phyloP scores from a whole-genome alignment of 2,329 filamentous ascomycete genomes.

The Plectosphaerella cucumerina region DNA sequence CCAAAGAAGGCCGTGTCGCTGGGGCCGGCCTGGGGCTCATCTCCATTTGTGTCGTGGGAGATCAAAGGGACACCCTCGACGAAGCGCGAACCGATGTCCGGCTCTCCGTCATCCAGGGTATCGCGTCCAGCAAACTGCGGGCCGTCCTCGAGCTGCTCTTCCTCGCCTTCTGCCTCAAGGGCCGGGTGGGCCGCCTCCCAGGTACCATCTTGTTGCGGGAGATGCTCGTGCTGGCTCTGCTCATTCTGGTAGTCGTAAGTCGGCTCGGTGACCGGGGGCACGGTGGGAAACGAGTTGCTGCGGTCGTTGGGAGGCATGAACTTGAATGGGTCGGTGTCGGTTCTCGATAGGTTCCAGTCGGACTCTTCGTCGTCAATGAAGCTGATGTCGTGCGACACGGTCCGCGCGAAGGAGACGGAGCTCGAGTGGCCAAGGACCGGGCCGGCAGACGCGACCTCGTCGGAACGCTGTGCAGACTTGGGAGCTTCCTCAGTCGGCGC shows the following conservation, averaged over 20 bases:
- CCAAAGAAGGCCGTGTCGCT: slow-evolving; percentile 26
- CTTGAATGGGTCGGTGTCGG: slow-evolving; percentile 54
- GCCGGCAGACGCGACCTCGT: slow-evolving; percentile 1
- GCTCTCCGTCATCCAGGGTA: slow-evolving; percentile 32
- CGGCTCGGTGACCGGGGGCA: slow-evolving; percentile 36
- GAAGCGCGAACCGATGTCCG: slow-evolving; percentile 54
- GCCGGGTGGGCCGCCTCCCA: slow-evolving; percentile 7
- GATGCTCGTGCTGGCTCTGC: slow-evolving; percentile 47
- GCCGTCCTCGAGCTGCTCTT: slow-evolving; percentile 16
- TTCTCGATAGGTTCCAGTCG: slow-evolving; percentile 51
- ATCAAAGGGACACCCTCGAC: slow-evolving; percentile 68
- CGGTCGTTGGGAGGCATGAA: slow-evolving; percentile 54
- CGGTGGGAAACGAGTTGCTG: slow-evolving; percentile 60
- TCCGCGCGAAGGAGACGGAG: slow-evolving; percentile 60
- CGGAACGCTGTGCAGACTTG: background rate
- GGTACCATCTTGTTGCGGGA: background rate
- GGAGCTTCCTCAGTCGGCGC: background rate
- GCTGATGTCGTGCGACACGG: slow-evolving; percentile 58
- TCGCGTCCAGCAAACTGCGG: slow-evolving; percentile 39
- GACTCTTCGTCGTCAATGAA: slow-evolving; percentile 54
- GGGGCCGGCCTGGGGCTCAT: slow-evolving; percentile 13
- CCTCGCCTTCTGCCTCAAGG: slow-evolving; percentile 33
- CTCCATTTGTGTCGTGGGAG: slow-evolving; percentile 27
- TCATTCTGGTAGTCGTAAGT: background rate
- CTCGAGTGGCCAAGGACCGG: slow-evolving; percentile 40